Evolutionary conservation across 306 rosid species (phyloP).

Genomic region (Pueraria montana): DNA sequence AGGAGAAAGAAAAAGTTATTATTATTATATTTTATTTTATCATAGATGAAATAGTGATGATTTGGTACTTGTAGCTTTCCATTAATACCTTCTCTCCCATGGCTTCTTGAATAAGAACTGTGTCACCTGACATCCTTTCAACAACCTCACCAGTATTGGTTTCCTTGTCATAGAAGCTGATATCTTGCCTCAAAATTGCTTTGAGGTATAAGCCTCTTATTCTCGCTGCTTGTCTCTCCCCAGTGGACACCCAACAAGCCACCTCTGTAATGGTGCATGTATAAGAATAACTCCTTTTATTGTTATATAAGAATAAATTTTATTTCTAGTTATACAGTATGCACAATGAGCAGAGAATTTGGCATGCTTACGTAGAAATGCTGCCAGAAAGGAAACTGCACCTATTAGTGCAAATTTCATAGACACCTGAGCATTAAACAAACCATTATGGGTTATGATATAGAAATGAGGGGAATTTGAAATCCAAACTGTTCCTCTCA

Average conservation of each 20-base stretch:
- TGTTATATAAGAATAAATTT: neutral
- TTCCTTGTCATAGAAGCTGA: constrained; percentile 78
- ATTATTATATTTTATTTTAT: neutral
- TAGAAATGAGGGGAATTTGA: constrained; percentile 21
- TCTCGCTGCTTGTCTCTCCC: constrained; percentile 85
- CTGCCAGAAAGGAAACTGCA: constrained; percentile 59
- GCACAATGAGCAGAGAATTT: constrained; percentile 31
- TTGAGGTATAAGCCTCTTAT: constrained; percentile 76
- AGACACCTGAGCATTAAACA: constrained; percentile 59
- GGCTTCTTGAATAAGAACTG: constrained; percentile 87
- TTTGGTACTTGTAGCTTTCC: neutral
- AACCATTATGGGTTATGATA: constrained; percentile 34
- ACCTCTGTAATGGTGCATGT: constrained; percentile 63
- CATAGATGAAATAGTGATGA: neutral
- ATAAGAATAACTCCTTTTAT: constrained; percentile 7
- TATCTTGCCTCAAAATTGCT: constrained; percentile 85
- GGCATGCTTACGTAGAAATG: constrained; percentile 68
- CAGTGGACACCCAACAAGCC: constrained; percentile 84
- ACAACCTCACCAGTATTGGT: constrained; percentile 74
- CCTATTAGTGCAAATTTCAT: constrained; percentile 66
- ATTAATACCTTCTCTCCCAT: constrained; percentile 82
- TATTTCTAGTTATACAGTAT: neutral
- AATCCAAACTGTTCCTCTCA: neutral
- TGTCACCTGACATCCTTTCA: constrained; percentile 86
- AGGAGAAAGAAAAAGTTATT: constrained; percentile 6